Evolutionary conservation across 176 grass and related monocot species (phyloP).

Genomic region (Oryza rufipogon): DNA sequence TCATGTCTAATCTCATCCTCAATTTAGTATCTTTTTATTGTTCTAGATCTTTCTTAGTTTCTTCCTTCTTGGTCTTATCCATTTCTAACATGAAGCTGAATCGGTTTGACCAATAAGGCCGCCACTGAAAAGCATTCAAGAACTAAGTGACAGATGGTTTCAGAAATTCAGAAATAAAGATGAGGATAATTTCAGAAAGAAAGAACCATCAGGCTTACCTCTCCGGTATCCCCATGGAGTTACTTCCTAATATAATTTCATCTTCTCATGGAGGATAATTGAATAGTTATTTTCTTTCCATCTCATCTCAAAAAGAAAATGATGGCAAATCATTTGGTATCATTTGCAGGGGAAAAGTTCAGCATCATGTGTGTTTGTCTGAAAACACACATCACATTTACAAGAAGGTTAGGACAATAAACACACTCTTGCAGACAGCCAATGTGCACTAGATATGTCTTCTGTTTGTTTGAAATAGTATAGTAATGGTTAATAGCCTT

Average conservation of each 20-base stretch:
- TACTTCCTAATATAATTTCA: background rate
- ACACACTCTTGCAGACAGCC: too few species aligned
- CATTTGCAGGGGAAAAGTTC: too few species aligned
- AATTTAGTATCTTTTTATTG: background rate
- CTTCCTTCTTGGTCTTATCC: slow-evolving; percentile 30
- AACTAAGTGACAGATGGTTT: background rate
- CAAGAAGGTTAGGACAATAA: too few species aligned
- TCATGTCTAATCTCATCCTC: background rate
- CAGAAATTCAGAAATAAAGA: background rate
- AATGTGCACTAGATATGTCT: too few species aligned
- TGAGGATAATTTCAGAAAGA: background rate
- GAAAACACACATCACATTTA: too few species aligned
- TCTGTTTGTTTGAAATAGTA: background rate
- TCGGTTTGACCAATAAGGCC: slow-evolving; percentile 13
- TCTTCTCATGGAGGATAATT: too few species aligned
- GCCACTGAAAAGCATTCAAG: slow-evolving; percentile 8
- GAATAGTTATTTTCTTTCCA: too few species aligned
- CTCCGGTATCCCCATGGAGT: background rate
- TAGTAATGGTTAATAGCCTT: background rate
- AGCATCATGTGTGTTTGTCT: too few species aligned
- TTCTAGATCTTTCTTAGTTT: slow-evolving; percentile 20
- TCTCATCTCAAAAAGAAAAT: too few species aligned
- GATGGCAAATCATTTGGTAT: too few species aligned
- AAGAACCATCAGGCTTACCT: background rate
- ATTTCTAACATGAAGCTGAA: slow-evolving; percentile 11